Conservation (phyloP, 2,329 filamentous ascomycete genomes). For the Chaetomiaceae sp. region DNA sequence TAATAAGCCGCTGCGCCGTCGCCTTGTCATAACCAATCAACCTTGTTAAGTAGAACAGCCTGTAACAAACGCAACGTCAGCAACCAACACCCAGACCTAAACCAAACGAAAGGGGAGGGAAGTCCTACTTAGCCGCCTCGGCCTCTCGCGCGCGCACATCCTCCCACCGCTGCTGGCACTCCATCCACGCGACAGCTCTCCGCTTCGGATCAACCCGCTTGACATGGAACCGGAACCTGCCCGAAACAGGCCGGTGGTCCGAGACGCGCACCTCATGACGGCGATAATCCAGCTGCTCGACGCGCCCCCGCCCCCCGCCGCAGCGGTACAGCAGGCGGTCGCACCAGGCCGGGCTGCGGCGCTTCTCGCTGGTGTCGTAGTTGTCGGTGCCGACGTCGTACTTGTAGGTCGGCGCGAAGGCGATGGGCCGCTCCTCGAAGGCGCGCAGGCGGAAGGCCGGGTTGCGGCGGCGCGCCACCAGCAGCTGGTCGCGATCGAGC, state of each 20-base stretch:
- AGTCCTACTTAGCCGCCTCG: constrained; percentile 67
- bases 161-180: constrained; percentile 69
- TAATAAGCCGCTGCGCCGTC: constrained; percentile 43
- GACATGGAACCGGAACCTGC: constrained; percentile 71
- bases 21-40: constrained; percentile 48
- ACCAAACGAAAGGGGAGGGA: constrained; percentile 20
- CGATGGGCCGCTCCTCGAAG: constrained; percentile 86
- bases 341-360: constrained; percentile 91
- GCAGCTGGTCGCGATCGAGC: constrained; percentile 86
- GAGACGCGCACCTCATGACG: constrained; percentile 86
- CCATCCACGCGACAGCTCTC: constrained; percentile 61
- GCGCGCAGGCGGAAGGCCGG: constrained; percentile 81
- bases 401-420: constrained; percentile 94
- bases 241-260: constrained; percentile 90
- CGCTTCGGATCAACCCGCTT: constrained; percentile 71
- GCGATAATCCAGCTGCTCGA: constrained; percentile 82
- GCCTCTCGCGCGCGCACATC: constrained; percentile 62
- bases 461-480: constrained; percentile 82
- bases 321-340: constrained; percentile 87
- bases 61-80: constrained; percentile 28
- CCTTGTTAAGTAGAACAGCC: constrained; percentile 45
- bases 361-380: constrained; percentile 94
- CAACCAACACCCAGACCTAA: background rate
- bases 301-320: constrained; percentile 50
- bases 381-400: constrained; percentile 94